These are phyloP conservation scores for Physaria fendleri DNA, from an alignment of 345 rosid species.

Conservation along the genomic window DNA sequence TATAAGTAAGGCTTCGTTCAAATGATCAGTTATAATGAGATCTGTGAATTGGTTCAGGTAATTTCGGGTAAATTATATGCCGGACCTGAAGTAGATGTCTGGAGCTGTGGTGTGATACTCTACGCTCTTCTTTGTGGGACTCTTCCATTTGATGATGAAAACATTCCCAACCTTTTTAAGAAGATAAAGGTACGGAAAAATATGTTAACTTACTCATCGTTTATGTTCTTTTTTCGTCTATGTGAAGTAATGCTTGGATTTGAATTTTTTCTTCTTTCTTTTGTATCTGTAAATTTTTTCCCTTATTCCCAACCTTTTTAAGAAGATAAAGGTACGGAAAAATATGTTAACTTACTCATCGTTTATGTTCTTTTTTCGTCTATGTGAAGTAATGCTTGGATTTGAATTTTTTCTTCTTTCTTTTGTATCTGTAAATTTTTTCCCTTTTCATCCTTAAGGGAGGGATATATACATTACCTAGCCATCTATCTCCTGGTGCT, in stretches of 20 bases:
- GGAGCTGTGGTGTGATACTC: conserved; percentile 98
- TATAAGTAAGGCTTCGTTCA: not conserved
- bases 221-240: not conserved
- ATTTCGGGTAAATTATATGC: conserved; percentile 81
- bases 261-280: not conserved
- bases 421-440: not conserved
- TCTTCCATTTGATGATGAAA: conserved; percentile 95
- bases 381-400: conserved; percentile 3
- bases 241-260: conserved; percentile 3
- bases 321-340: too few species aligned
- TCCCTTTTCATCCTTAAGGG: conserved; percentile 37
- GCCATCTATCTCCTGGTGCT: conserved; percentile 80
- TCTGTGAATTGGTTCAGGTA: conserved; percentile 42
- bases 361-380: not conserved
- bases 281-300: not conserved
- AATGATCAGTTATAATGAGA: not conserved
- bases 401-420: not conserved
- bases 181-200: conserved; percentile 66
- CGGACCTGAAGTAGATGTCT: conserved; percentile 96
- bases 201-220: not conserved
- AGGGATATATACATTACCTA: conserved; percentile 88
- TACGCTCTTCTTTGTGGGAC: conserved; percentile 94
- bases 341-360: too few species aligned
- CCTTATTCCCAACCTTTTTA: too few species aligned
- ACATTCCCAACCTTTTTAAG: conserved; percentile 80